A percentile compares a stretch with the other conserved stretches of the same genome.
phyloP scores from a whole-genome alignment of 805 yeast genomes.

The Peterozyma toletana region DNA sequence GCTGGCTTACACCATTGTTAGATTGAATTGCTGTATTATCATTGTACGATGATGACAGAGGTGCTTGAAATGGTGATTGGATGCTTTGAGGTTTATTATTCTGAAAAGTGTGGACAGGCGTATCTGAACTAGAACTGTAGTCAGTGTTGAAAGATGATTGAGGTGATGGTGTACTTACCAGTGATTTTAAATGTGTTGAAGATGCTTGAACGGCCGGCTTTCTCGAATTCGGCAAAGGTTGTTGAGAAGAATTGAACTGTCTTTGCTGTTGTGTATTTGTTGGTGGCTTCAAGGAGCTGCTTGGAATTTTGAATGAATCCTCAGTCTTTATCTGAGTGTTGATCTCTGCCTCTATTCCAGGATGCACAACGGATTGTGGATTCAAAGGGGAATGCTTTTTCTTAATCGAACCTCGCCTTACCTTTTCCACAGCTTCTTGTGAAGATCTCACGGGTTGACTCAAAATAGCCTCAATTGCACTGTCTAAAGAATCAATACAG shows the following conservation, averaged over 20 bases:
- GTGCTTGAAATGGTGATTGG: conserved; percentile 9
- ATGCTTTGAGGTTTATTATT: conserved; percentile 9
- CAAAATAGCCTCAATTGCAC: conserved; percentile 53
- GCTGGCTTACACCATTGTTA: conserved; percentile 1
- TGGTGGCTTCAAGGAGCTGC: background rate
- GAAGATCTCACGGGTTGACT: conserved; percentile 34
- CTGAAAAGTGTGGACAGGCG: conserved; percentile 1
- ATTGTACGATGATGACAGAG: conserved; percentile 7
- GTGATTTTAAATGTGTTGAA: background rate
- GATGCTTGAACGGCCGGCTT: background rate
- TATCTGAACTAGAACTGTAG: background rate
- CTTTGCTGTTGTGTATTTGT: background rate
- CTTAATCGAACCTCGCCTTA: background rate
- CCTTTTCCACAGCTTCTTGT: background rate
- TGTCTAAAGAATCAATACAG: conserved; percentile 49
- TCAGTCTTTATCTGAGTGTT: background rate
- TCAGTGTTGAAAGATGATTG: background rate
- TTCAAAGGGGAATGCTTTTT: background rate
- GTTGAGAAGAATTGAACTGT: background rate
- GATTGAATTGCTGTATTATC: conserved; percentile 2
- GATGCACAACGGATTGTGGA: background rate
- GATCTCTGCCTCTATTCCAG: background rate
- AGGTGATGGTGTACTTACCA: background rate
- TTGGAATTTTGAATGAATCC: background rate
- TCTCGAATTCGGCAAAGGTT: background rate